Percentiles rank a stretch among this genome's conserved stretches.
Evolutionary conservation across 257 asterid species (phyloP).

Genomic region (Przewalskia tangutica): DNA sequence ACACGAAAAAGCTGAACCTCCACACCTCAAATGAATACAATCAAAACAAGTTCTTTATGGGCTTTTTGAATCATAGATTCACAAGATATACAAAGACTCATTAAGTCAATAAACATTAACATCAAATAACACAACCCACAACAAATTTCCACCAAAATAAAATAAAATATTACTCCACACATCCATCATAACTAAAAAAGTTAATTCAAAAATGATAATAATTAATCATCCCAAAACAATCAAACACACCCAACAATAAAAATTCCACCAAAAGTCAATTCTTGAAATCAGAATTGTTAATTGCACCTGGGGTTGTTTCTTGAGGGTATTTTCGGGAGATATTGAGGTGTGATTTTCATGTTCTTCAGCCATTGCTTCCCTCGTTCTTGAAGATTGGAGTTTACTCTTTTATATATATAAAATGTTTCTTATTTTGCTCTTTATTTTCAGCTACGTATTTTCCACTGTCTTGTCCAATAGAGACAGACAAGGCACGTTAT

Average conservation of each 20-base stretch:
- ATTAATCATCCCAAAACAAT: not conserved
- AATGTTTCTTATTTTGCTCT: not conserved
- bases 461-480: not conserved
- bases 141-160: not conserved
- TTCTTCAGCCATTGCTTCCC: slow-evolving; percentile 12
- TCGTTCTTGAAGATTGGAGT: not conserved
- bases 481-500: not conserved
- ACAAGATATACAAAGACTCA: too few species aligned
- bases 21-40: not conserved
- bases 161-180: not conserved
- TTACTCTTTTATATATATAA: not conserved
- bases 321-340: not conserved
- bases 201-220: not conserved
- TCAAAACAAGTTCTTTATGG: not conserved
- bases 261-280: not conserved
- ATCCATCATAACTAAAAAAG: too few species aligned
- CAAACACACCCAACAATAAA: not conserved
- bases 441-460: not conserved
- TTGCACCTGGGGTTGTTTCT: slow-evolving; percentile 10
- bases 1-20: not conserved
- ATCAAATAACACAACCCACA: not conserved
- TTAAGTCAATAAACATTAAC: not conserved
- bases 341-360: not conserved
- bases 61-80: not conserved
- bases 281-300: not conserved